Base-by-base conservation (phyloP, 2,329 filamentous ascomycete genomes). In the Phyllosticta citrichinensis region DNA sequence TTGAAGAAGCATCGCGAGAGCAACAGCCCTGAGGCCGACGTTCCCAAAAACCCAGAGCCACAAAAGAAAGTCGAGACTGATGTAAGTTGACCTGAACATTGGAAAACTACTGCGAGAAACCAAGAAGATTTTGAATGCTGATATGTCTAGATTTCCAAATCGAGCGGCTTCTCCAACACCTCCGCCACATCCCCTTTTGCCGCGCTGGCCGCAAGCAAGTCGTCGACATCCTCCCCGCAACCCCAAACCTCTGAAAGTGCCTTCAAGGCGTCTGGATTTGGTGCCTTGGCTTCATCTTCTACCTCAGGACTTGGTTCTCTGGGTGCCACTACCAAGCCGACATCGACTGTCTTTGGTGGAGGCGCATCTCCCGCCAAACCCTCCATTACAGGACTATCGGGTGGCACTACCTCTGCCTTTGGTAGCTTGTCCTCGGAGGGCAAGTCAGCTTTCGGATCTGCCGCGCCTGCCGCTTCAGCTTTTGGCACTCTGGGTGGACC, bases 191-290 rank as follows among this genome's bases (percentile, higher is more conserved):
- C 79, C 56, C 79, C 79, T 3, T 81, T 82, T 64, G 73, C 76
- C 56, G 69, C 75, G 52, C 70, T 81, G 58, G 68, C 74, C 19
- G 67, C 70, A 53, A 73, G 62, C 63, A 72, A 74, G 62, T 68
- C 71, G 17, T 67, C 69, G 47, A 53, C 67, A 10, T 62, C 74
- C 25, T 69, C 68, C 51, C 62, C 3, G 56, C 62, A 69, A 56
- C 69, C 71, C 14, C 71, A 76, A 62, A 75, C 76, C 5, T 76
- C 77, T 5, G 64, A 74, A 4, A 72, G 73, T 52, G 77, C 77
- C 6, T 88, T 88, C 68, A 77, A 77, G 52, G 68, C 74, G 2
- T 80, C 77, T 47, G 76, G 72, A 19, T 80, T 80, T 60, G 71
- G 76, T 56, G 71, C 73, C 4, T 73, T 80, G 50, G 69, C 77